These are phyloP conservation scores for Pleurotus pulmonarius DNA, from an alignment of 768 basidiomycete species.

Conservation along the genomic window DNA sequence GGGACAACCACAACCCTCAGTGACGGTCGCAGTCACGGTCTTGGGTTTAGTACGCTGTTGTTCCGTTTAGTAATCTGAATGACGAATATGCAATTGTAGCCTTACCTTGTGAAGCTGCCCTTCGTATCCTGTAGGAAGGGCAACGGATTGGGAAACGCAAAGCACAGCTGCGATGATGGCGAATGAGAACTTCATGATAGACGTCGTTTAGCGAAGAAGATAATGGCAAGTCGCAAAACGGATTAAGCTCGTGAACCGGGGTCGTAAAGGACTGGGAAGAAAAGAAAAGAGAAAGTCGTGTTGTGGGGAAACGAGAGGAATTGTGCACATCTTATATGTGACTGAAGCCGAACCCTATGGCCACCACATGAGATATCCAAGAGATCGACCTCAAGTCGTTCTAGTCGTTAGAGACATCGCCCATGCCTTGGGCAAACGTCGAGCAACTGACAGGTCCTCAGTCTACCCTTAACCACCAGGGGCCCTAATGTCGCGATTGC, in stretches of 20 bases:
- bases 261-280: constrained; percentile 5
- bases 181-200: constrained; percentile 5
- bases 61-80: too few relatives aligned
- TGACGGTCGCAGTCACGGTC: neutral
- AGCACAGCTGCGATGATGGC: constrained; percentile 5
- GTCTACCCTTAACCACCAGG: constrained; percentile 4
- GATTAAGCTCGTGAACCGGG: constrained; percentile 5
- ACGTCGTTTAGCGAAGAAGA: constrained; percentile 3
- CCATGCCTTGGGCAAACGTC: too few relatives aligned
- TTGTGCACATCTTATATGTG: neutral
- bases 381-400: neutral
- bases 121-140: constrained; percentile 8
- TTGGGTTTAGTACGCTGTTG: constrained; percentile 2
- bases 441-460: too few relatives aligned
- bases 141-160: neutral
- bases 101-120: constrained; percentile 2
- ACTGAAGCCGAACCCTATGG: neutral
- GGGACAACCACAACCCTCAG: neutral
- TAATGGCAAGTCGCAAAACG: constrained; percentile 1
- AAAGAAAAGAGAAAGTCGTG: constrained; percentile 1
- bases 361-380: neutral
- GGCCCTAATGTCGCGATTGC: neutral
- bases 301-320: neutral
- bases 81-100: too few relatives aligned
- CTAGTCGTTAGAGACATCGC: neutral